Evolutionary conservation across 129 eudicot genomes (phyloP).

Genomic region (Mikania micrantha): DNA sequence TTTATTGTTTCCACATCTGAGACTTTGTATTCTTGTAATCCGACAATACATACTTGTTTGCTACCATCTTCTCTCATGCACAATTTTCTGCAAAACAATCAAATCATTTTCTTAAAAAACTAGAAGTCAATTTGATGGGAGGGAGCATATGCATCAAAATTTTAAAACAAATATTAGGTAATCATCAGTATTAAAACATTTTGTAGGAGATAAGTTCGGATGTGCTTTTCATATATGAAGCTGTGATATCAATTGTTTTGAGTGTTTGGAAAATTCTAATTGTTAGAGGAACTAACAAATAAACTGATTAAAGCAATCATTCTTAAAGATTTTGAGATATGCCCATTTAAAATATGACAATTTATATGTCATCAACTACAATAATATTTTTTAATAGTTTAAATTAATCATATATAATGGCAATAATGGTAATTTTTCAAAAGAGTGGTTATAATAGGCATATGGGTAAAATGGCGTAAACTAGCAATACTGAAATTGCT

Average conservation of each 20-base stretch:
- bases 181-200: background rate
- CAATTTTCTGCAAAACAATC: constrained; percentile 54
- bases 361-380: background rate
- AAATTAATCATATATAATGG: background rate
- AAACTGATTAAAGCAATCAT: background rate
- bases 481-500: too few species aligned
- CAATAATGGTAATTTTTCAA: background rate
- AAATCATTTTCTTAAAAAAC: constrained; percentile 4
- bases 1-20: constrained; percentile 86
- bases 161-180: background rate
- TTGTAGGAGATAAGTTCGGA: background rate
- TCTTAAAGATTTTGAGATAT: background rate
- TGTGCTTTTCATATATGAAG: background rate
- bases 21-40: constrained; percentile 85
- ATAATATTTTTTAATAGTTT: background rate
- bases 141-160: background rate
- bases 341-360: background rate
- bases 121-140: background rate
- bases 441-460: background rate
- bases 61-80: constrained; percentile 98
- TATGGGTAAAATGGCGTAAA: too few species aligned
- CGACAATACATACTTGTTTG: constrained; percentile 96
- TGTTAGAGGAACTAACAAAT: background rate
- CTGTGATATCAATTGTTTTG: background rate
- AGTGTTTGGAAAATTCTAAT: background rate